Evolutionary conservation across 257 asterid genomes (phyloP).

Genomic region (Craterostigma plantagineum): DNA sequence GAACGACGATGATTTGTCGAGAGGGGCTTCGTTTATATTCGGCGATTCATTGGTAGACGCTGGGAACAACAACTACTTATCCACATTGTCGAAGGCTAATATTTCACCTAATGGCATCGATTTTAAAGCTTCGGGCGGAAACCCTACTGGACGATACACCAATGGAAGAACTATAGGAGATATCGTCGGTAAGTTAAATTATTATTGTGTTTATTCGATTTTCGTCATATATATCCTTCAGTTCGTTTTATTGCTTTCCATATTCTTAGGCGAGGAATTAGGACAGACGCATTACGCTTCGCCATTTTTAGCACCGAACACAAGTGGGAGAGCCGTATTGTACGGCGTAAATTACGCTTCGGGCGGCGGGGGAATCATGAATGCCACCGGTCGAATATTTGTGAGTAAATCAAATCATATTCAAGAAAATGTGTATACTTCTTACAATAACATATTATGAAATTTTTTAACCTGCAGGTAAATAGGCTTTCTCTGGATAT

Average conservation of each 20-base stretch:
- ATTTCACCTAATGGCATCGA: slow-evolving; percentile 68
- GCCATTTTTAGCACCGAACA: slow-evolving; percentile 85
- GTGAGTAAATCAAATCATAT: slow-evolving; percentile 23
- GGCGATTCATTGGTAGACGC: slow-evolving; percentile 80
- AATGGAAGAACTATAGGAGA: slow-evolving; percentile 94
- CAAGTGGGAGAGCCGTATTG: slow-evolving; percentile 46
- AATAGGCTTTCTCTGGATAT: slow-evolving; percentile 85
- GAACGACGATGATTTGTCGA: slow-evolving; percentile 8
- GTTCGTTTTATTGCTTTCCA: too few relatives aligned
- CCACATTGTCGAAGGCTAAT: slow-evolving; percentile 60
- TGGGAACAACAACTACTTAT: slow-evolving; percentile 70
- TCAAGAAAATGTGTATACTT: too few relatives aligned
- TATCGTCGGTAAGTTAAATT: slow-evolving; percentile 11
- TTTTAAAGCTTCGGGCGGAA: slow-evolving; percentile 67
- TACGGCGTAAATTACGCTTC: slow-evolving; percentile 90
- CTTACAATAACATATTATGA: too few relatives aligned
- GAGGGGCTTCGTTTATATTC: slow-evolving; percentile 51
- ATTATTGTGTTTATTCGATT: too few relatives aligned
- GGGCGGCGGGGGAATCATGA: slow-evolving; percentile 92
- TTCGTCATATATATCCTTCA: too few relatives aligned
- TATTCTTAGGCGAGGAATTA: slow-evolving; percentile 54
- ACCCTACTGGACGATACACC: slow-evolving; percentile 74
- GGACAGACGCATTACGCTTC: slow-evolving; percentile 54
- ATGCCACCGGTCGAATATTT: slow-evolving; percentile 66
- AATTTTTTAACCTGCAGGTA: slow-evolving; percentile 38